A percentile compares a stretch with the other conserved stretches of the same genome.
Evolutionary conservation across 2,329 filamentous ascomycete species (phyloP).

Genomic region (Pestalotiopsis sp.): DNA sequence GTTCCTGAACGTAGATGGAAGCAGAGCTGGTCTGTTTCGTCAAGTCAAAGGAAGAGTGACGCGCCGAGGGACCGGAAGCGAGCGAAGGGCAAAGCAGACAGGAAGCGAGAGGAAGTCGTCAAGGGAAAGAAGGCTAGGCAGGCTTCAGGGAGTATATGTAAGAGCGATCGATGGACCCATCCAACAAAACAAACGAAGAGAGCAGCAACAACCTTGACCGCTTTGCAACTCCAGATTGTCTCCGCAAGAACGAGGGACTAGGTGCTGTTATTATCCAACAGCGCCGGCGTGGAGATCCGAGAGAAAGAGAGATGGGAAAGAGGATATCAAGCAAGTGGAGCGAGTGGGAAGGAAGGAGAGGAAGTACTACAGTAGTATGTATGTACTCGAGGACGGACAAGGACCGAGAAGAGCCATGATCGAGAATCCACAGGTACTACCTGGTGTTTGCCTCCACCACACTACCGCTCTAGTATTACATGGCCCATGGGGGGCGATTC

Average conservation of each 20-base stretch:
- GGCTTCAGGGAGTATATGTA: background rate
- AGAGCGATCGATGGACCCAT: background rate
- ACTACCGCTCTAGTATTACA: too few relatives aligned
- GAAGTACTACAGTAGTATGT: too few relatives aligned
- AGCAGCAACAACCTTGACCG: background rate
- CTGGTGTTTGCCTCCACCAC: too few relatives aligned
- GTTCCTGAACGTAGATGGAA: background rate
- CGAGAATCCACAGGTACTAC: too few relatives aligned
- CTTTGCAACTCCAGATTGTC: background rate
- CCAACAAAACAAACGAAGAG: background rate
- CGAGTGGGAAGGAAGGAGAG: background rate
- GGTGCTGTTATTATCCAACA: background rate
- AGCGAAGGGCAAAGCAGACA: background rate
- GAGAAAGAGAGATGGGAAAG: too few relatives aligned
- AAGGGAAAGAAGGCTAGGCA: background rate
- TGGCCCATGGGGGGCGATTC: too few relatives aligned
- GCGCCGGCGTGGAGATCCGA: background rate
- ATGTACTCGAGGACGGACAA: too few relatives aligned
- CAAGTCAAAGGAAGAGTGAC: background rate
- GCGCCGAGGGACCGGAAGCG: background rate
- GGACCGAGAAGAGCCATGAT: background rate
- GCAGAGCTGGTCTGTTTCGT: too few relatives aligned
- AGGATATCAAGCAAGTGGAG: background rate
- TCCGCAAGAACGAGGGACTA: constrained; percentile 3
- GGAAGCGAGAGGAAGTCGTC: background rate